These are phyloP conservation scores for Hirsutella thompsonii DNA, from an alignment of 2,329 filamentous ascomycete genomes.

Conservation along the genomic window DNA sequence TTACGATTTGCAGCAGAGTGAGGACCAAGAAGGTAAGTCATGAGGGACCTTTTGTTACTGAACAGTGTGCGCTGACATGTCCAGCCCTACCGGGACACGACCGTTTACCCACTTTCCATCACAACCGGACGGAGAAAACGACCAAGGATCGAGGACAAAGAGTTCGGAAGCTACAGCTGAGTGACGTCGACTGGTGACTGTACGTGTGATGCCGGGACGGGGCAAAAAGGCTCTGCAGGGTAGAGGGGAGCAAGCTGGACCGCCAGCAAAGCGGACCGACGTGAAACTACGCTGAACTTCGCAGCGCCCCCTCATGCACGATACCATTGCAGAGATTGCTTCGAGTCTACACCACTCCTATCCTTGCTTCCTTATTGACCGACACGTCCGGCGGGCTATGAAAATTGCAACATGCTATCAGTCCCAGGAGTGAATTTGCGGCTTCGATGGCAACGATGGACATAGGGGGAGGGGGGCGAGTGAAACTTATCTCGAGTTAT, in stretches of 20 bases:
- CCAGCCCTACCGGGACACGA: conserved; percentile 29
- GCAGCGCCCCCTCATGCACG: too few relatives aligned
- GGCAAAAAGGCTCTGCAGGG: background rate
- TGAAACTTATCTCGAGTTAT: too few relatives aligned
- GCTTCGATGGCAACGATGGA: too few relatives aligned
- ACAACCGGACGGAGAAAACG: conserved; percentile 42
- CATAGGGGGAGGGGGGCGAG: too few relatives aligned
- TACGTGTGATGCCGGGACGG: background rate
- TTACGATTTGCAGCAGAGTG: conserved; percentile 79
- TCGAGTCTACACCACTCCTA: too few relatives aligned
- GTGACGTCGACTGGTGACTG: conserved; percentile 89
- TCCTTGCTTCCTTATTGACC: too few relatives aligned
- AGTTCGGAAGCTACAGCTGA: conserved; percentile 81
- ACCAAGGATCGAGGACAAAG: conserved; percentile 62
- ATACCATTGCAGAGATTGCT: too few relatives aligned
- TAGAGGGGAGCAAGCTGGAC: background rate
- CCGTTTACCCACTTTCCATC: conserved; percentile 31
- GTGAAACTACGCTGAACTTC: too few relatives aligned
- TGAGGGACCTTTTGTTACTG: conserved; percentile 8
- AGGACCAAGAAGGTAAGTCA: conserved; percentile 60
- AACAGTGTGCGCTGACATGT: background rate
- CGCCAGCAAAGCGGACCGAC: background rate
- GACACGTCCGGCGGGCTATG: too few relatives aligned
- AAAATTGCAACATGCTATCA: too few relatives aligned
- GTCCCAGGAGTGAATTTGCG: too few relatives aligned